A percentile compares a stretch with the other conserved stretches of the same genome.
phyloP scores from a whole-genome alignment of 495 filamentous ascomycete species.

The Ascodesmis nigricans region DNA sequence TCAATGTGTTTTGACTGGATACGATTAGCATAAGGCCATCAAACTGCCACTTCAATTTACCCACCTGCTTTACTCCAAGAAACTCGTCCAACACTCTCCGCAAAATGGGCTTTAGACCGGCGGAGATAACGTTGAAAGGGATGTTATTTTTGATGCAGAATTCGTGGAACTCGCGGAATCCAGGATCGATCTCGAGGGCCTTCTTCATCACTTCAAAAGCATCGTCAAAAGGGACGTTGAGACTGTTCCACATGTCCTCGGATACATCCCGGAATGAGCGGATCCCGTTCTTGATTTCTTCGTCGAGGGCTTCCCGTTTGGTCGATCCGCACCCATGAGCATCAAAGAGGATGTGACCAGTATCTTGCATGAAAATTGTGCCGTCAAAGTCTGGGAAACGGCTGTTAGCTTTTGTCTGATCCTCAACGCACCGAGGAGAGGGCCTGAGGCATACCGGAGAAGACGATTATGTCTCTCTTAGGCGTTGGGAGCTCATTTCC shows the following conservation, averaged over 20 bases:
- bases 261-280: constrained; percentile 52
- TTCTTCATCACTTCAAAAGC: constrained; percentile 49
- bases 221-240: constrained; percentile 49
- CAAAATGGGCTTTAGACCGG: constrained; percentile 45
- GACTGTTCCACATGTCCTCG: constrained; percentile 55
- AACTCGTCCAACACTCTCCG: constrained; percentile 39
- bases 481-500: constrained; percentile 10
- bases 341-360: constrained; percentile 53
- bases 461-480: constrained; percentile 21
- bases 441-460: constrained; percentile 15
- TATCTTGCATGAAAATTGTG: constrained; percentile 63
- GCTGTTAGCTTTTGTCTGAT: neutral
- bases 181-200: constrained; percentile 40
- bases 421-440: neutral
- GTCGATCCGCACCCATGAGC: constrained; percentile 39
- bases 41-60: constrained; percentile 1
- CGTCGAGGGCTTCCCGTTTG: constrained; percentile 36
- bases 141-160: constrained; percentile 44
- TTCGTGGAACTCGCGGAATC: constrained; percentile 42
- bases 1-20: constrained; percentile 34
- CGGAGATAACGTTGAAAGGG: constrained; percentile 53
- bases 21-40: constrained; percentile 4
- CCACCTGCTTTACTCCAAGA: constrained; percentile 36
- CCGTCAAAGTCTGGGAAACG: constrained; percentile 42
- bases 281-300: constrained; percentile 44